Conservation (phyloP, 2,329 filamentous ascomycete species). For the Colletotrichum horii region DNA sequence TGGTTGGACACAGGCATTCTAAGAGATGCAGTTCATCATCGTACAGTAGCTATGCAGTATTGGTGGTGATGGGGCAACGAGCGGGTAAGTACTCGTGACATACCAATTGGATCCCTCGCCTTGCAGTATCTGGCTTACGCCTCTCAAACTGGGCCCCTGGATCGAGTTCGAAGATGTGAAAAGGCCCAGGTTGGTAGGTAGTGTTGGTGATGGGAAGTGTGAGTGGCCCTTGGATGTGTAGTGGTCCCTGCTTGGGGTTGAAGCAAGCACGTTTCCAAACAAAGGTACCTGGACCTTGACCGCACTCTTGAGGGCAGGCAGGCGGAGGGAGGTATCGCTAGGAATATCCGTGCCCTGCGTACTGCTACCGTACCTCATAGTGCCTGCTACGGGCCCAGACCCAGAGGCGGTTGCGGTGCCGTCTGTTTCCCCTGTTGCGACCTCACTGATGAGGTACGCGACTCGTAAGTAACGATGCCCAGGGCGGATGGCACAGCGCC, state of each 20-base stretch:
- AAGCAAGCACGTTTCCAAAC: constrained; percentile 16
- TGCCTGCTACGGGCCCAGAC: neutral
- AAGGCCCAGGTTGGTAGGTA: neutral
- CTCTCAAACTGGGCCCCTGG: neutral
- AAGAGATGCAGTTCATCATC: neutral
- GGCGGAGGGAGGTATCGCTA: neutral
- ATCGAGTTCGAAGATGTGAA: neutral
- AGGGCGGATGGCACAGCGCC: neutral
- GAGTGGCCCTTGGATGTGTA: neutral
- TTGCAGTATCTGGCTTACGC: neutral
- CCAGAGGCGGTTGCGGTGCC: neutral
- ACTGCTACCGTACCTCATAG: neutral
- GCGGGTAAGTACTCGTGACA: neutral
- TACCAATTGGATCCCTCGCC: neutral
- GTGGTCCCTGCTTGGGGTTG: constrained; percentile 4
- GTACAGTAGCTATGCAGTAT: too few relatives aligned
- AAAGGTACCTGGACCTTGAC: constrained; percentile 3
- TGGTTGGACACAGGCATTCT: neutral
- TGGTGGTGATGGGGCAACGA: too few relatives aligned
- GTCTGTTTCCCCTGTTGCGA: neutral
- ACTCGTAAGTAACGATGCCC: neutral
- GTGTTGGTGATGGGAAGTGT: neutral
- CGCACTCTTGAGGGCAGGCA: neutral
- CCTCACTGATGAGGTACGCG: neutral
- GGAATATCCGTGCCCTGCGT: too few relatives aligned